A percentile compares a stretch with the other conserved stretches of the same genome.
These are phyloP conservation scores for Eutrema salsugineum DNA, from an alignment of 441 rosid species.

Conservation along the genomic window DNA sequence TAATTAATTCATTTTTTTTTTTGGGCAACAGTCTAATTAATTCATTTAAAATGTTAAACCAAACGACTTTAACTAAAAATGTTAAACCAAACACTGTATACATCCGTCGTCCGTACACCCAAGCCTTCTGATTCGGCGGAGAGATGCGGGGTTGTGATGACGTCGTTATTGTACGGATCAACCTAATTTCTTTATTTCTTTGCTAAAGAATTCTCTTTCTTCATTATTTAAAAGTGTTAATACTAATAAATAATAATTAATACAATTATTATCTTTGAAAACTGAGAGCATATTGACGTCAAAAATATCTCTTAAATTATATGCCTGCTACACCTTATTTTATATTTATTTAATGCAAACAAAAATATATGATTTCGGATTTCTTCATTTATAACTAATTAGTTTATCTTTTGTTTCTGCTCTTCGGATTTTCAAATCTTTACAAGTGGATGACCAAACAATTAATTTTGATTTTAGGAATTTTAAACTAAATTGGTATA, in stretches of 20 bases:
- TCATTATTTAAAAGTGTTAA: not conserved
- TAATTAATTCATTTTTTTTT: not conserved
- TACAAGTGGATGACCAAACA: not conserved
- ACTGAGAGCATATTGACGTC: not conserved
- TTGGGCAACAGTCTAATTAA: not conserved
- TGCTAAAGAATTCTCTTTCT: not conserved
- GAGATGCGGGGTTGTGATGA: constrained; percentile 9
- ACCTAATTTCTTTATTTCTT: not conserved
- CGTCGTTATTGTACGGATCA: constrained; percentile 26
- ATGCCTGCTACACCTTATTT: not conserved
- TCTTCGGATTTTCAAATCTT: not conserved
- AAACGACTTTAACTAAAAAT: too few relatives aligned
- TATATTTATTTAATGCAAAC: not conserved
- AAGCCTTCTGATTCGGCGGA: not conserved
- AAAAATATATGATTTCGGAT: not conserved
- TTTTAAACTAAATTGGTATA: too few relatives aligned
- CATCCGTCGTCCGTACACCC: constrained; percentile 18
- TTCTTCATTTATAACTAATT: too few relatives aligned
- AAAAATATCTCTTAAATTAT: not conserved
- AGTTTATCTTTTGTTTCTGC: not conserved
- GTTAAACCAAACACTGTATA: not conserved
- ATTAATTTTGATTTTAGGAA: not conserved
- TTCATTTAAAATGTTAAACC: not conserved
- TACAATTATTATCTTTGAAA: not conserved
- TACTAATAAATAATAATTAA: not conserved